A percentile compares a stretch with the other conserved stretches of the same genome.
Evolutionary conservation across 2,329 filamentous ascomycete species (phyloP).

Genomic region (Neophaeococcomyces mojaviensis): DNA sequence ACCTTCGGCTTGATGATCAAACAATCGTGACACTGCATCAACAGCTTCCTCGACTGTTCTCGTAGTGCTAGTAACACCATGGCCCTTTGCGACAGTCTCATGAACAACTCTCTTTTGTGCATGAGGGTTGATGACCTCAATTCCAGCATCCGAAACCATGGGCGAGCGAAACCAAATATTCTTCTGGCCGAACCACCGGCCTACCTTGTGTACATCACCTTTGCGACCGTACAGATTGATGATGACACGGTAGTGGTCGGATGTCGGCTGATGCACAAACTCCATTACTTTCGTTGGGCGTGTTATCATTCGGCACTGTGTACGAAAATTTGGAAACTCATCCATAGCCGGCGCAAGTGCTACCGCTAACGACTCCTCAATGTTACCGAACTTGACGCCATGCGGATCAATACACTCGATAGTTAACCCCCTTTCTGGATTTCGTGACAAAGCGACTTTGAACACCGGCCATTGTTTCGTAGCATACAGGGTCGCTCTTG

Average conservation of each 20-base stretch:
- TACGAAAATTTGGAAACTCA: constrained; percentile 57
- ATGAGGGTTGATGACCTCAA: constrained; percentile 72
- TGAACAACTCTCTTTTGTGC: constrained; percentile 40
- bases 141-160: constrained; percentile 57
- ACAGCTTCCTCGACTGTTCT: constrained; percentile 80
- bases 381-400: constrained; percentile 63
- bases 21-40: constrained; percentile 75
- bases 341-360: constrained; percentile 70
- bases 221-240: constrained; percentile 74
- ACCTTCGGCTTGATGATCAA: constrained; percentile 66
- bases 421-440: constrained; percentile 33
- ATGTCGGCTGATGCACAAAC: constrained; percentile 54
- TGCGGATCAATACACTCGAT: constrained; percentile 70
- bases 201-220: constrained; percentile 58
- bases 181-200: constrained; percentile 57
- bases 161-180: constrained; percentile 62
- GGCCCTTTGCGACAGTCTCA: constrained; percentile 24
- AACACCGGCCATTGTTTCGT: constrained; percentile 21
- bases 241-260: constrained; percentile 55
- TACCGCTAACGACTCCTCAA: constrained; percentile 60
- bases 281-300: constrained; percentile 60
- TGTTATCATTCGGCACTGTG: constrained; percentile 62
- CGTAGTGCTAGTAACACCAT: constrained; percentile 31
- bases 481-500: not conserved
- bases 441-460: constrained; percentile 17